These are phyloP conservation scores for Annulohypoxylon bovei DNA, from an alignment of 495 filamentous ascomycete genomes.

Conservation along the genomic window DNA sequence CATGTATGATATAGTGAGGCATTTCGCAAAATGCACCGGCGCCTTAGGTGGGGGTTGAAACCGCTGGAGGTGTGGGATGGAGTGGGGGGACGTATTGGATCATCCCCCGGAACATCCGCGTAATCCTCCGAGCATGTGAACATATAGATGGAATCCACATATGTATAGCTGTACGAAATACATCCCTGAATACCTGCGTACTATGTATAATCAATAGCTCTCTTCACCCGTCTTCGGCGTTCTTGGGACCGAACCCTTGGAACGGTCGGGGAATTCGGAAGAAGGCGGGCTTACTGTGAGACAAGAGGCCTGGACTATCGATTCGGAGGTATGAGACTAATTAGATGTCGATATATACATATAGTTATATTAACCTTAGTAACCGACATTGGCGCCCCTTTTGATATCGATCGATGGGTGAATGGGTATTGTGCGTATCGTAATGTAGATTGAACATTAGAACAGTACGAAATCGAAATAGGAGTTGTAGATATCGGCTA, in stretches of 20 bases:
- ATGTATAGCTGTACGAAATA: no score
- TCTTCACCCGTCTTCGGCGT: constrained; percentile 13
- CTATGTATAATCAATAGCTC: neutral
- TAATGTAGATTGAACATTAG: neutral
- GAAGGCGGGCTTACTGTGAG: neutral
- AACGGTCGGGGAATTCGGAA: neutral
- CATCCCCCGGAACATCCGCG: constrained; percentile 11
- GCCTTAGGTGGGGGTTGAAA: constrained; percentile 12
- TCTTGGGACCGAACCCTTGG: neutral
- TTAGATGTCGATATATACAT: neutral
- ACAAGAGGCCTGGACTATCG: neutral
- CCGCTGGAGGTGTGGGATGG: neutral
- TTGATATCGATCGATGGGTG: neutral
- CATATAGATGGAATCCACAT: no score
- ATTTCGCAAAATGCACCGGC: constrained; percentile 15
- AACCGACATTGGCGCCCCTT: neutral
- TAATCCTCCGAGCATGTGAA: neutral
- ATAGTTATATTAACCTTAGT: no score
- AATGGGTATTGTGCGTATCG: neutral
- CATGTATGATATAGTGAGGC: constrained; percentile 9
- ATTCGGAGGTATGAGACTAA: neutral
- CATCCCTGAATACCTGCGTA: no score
- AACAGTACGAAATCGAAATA: neutral
- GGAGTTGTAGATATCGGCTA: neutral
- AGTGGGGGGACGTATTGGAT: neutral